A percentile compares a stretch with the other conserved stretches of the same genome.
Evolutionary conservation across 306 rosid genomes (phyloP).

Genomic region (Astragalus glycyphyllos): DNA sequence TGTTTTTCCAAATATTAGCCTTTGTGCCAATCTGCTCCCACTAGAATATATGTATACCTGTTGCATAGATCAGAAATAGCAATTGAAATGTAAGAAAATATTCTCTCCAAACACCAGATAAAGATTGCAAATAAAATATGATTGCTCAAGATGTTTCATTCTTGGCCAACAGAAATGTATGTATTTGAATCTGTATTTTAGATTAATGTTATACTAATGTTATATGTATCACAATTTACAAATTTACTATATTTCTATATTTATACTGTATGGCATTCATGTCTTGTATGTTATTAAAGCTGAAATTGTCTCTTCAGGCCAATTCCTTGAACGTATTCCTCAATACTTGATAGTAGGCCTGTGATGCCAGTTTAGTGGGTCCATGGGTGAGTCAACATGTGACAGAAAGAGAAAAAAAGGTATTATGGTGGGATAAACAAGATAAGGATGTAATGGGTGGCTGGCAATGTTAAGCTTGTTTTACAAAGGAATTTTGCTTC

Average conservation of each 20-base stretch:
- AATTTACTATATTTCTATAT: not conserved
- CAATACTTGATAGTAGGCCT: conserved; percentile 16
- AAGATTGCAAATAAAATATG: conserved; percentile 24
- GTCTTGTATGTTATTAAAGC: not conserved
- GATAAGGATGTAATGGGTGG: conserved; percentile 43
- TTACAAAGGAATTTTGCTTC: conserved; percentile 39
- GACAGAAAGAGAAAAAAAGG: conserved; percentile 39
- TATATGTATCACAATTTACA: conserved; percentile 7
- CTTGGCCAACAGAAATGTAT: conserved; percentile 20
- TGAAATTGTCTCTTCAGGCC: conserved; percentile 35
- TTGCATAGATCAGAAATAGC: conserved; percentile 39
- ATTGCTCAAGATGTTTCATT: conserved; percentile 21
- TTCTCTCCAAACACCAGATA: conserved; percentile 34
- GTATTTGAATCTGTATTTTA: not conserved
- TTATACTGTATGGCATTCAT: not conserved
- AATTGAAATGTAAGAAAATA: conserved; percentile 33
- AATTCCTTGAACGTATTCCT: conserved; percentile 4
- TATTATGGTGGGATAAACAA: conserved; percentile 39
- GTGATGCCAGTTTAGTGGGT: conserved; percentile 28
- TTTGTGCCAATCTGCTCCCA: conserved; percentile 96
- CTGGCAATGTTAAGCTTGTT: conserved; percentile 23
- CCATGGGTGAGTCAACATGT: conserved; percentile 42
- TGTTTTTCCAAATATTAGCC: conserved; percentile 87
- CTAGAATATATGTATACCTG: conserved; percentile 98
- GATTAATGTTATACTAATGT: conserved; percentile 2